phyloP scores from a whole-genome alignment of 805 yeast species.

The Ogataea nonfermentans region DNA sequence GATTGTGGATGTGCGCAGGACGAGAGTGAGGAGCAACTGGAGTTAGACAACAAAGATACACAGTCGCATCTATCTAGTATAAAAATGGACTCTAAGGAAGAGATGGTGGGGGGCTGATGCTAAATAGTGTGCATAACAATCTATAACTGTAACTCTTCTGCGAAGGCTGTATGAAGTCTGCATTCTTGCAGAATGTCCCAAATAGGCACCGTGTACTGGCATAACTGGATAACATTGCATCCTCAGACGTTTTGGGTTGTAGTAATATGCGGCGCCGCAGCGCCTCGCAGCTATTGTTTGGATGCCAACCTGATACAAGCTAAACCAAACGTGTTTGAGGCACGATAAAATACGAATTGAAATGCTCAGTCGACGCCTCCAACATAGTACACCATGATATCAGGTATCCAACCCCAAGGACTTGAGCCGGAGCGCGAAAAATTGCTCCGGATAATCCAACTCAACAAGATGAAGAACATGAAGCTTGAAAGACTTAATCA shows the following conservation, averaged over 20 bases:
- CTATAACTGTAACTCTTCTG: too few relatives aligned
- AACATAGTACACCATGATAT: slow-evolving; percentile 1
- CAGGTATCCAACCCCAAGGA: slow-evolving; percentile 8
- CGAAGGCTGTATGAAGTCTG: too few relatives aligned
- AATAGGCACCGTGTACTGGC: not conserved
- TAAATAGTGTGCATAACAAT: not conserved
- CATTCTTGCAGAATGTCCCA: too few relatives aligned
- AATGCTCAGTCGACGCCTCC: slow-evolving; percentile 1
- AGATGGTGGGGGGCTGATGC: slow-evolving; percentile 23
- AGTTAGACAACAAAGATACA: slow-evolving; percentile 44
- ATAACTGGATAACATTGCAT: too few relatives aligned
- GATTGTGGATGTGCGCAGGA: slow-evolving; percentile 94
- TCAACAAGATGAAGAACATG: slow-evolving; percentile 42
- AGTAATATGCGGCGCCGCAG: too few relatives aligned
- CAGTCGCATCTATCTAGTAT: slow-evolving; percentile 44
- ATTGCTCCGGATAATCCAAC: slow-evolving; percentile 36
- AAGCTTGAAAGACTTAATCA: slow-evolving; percentile 62
- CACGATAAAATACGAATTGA: slow-evolving; percentile 1
- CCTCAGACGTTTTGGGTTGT: too few relatives aligned
- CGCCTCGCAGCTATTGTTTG: not conserved
- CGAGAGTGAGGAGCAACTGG: slow-evolving; percentile 51
- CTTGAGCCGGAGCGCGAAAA: slow-evolving; percentile 21
- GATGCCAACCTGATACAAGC: slow-evolving; percentile 8
- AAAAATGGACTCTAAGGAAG: slow-evolving; percentile 45
- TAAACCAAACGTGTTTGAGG: not conserved